These are phyloP conservation scores for Ganoderma lucidum DNA, from an alignment of 1,284 basidiomycete genomes.

Conservation along the genomic window DNA sequence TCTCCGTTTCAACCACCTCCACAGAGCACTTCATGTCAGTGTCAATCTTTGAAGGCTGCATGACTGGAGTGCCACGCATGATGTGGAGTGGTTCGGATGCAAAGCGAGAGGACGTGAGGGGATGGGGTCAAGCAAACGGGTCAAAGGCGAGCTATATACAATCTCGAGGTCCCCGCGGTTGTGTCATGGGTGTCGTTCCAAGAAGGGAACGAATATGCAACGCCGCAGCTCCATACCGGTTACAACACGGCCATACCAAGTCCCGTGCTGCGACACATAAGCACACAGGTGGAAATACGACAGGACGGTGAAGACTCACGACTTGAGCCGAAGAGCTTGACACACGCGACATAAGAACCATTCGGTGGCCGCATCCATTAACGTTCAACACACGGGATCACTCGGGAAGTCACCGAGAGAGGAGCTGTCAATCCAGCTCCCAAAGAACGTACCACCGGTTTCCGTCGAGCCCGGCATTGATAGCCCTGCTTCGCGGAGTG, in stretches of 20 bases:
- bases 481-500: not conserved
- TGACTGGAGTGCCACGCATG: constrained; percentile 1
- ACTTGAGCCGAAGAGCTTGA: not conserved
- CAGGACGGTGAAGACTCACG: constrained; percentile 1
- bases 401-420: constrained; percentile 3
- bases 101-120: constrained; percentile 1
- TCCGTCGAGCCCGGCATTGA: not conserved
- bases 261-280: not conserved
- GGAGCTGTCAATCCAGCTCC: constrained; percentile 1
- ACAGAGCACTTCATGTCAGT: not conserved
- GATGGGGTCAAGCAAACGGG: not conserved
- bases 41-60: not conserved
- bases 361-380: not conserved
- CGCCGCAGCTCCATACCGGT: not conserved
- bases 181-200: not conserved
- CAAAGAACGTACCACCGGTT: not conserved
- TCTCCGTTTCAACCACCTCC: constrained; percentile 4
- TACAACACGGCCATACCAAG: not conserved
- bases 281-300: not conserved
- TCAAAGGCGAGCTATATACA: not conserved
- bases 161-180: not conserved
- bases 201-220: not conserved
- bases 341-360: not conserved
- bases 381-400: not conserved
- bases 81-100: constrained; percentile 1